Percentiles rank a stretch among this genome's conserved stretches.
Evolutionary conservation across 352 stramenopile genomes (phyloP).

Genomic region (Phytophthora lateralis): DNA sequence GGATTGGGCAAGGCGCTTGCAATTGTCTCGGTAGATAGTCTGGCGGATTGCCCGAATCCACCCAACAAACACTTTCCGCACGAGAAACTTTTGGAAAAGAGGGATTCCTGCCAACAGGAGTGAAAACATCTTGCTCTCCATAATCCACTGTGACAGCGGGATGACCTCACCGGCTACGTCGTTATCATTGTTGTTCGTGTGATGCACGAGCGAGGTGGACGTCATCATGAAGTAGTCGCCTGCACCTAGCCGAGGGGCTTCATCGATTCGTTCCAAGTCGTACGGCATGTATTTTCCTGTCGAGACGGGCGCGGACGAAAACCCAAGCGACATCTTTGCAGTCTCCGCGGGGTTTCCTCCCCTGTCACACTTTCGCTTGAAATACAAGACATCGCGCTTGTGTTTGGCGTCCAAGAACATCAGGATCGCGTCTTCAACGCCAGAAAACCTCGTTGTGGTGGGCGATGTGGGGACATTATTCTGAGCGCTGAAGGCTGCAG

Average conservation of each 20-base stretch:
- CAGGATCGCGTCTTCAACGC: slow-evolving; percentile 70
- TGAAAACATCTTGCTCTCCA: slow-evolving; percentile 80
- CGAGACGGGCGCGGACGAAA: slow-evolving; percentile 23
- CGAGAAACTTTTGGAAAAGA: slow-evolving; percentile 76
- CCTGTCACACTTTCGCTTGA: slow-evolving; percentile 38
- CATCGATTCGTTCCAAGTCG: slow-evolving; percentile 49
- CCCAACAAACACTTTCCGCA: slow-evolving; percentile 59
- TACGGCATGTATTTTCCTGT: slow-evolving; percentile 61
- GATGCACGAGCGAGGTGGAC: slow-evolving; percentile 59
- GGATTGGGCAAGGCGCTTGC: slow-evolving; percentile 31
- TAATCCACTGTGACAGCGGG: slow-evolving; percentile 67
- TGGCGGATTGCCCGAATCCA: slow-evolving; percentile 46
- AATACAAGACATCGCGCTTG: slow-evolving; percentile 74
- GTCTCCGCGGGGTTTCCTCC: slow-evolving; percentile 6
- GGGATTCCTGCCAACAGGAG: slow-evolving; percentile 70
- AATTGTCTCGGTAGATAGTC: slow-evolving; percentile 52
- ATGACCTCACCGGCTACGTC: slow-evolving; percentile 58
- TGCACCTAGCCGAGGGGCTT: slow-evolving; percentile 29
- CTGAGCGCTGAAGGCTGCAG: neutral
- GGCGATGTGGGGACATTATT: slow-evolving; percentile 5
- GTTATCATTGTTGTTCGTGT: slow-evolving; percentile 44
- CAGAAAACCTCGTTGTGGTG: slow-evolving; percentile 21
- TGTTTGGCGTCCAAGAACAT: slow-evolving; percentile 78
- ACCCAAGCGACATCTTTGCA: slow-evolving; percentile 34
- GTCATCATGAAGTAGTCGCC: slow-evolving; percentile 81